Evolutionary conservation across 352 stramenopile genomes (phyloP).

Genomic region (Globisporangium okanoganense): DNA sequence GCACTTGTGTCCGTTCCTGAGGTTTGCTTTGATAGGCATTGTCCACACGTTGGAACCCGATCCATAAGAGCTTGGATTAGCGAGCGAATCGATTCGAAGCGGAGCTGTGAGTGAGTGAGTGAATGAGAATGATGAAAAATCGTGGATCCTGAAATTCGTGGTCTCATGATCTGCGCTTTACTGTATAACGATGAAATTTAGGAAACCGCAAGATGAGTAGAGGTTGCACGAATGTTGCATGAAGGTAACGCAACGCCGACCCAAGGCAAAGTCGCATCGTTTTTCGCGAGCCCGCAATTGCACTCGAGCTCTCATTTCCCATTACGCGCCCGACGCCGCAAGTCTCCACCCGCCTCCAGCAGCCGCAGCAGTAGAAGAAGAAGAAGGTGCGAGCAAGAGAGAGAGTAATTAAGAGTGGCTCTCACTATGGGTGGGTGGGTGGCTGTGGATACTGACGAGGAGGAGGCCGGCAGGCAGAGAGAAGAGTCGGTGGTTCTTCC

Average conservation of each 20-base stretch:
- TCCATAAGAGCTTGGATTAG: too few species aligned
- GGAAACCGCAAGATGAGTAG: not conserved
- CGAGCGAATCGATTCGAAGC: too few species aligned
- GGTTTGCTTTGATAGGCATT: not conserved
- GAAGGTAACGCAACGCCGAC: not conserved
- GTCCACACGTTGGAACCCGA: too few species aligned
- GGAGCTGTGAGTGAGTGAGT: too few species aligned
- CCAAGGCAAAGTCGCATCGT: not conserved
- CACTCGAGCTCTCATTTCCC: constrained; percentile 9
- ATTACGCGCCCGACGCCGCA: constrained; percentile 8
- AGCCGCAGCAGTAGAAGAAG: not conserved
- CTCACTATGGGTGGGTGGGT: not conserved
- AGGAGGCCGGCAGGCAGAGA: not conserved
- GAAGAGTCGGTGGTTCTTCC: not conserved
- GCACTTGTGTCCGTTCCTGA: not conserved
- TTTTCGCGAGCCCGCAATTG: constrained; percentile 3
- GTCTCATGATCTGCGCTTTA: too few species aligned
- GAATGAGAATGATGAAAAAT: too few species aligned
- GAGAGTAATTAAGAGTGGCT: not conserved
- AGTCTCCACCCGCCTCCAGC: constrained; percentile 1
- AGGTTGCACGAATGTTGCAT: not conserved
- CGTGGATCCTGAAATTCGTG: too few species aligned
- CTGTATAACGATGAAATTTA: not conserved
- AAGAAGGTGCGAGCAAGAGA: not conserved
- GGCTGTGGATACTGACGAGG: not conserved